A percentile compares a stretch with the other conserved stretches of the same genome.
These are phyloP conservation scores for Fraxinus xanthoxyloides DNA, from an alignment of 305 asterid species.

Conservation along the genomic window DNA sequence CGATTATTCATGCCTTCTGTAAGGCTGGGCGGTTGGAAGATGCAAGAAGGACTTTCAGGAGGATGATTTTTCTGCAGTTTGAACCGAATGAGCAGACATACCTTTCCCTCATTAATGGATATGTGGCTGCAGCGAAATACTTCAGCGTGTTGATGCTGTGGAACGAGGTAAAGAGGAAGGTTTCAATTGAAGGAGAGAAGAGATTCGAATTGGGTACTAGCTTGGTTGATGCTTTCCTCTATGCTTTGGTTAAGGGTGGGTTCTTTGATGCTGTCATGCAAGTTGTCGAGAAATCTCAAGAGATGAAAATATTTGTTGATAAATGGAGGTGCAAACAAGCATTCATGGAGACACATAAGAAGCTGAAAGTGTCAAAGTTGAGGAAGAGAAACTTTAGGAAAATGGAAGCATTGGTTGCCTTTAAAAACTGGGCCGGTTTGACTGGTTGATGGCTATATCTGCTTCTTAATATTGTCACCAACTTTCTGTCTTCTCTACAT, in stretches of 20 bases:
- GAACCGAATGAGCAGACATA: slow-evolving; percentile 91
- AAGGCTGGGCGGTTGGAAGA: slow-evolving; percentile 86
- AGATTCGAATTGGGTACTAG: slow-evolving; percentile 43
- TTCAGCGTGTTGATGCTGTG: slow-evolving; percentile 80
- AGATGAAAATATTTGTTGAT: slow-evolving; percentile 73
- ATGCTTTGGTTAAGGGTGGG: slow-evolving; percentile 87
- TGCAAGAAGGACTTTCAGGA: slow-evolving; percentile 76
- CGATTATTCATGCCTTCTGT: slow-evolving; percentile 87
- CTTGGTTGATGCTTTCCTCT: slow-evolving; percentile 80
- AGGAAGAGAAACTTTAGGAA: slow-evolving; percentile 62
- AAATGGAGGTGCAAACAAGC: slow-evolving; percentile 98
- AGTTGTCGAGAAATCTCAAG: slow-evolving; percentile 76
- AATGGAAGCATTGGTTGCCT: slow-evolving; percentile 83
- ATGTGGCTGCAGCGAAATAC: slow-evolving; percentile 57
- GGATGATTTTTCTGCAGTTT: slow-evolving; percentile 77
- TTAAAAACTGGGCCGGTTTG: slow-evolving; percentile 96
- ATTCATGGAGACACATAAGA: slow-evolving; percentile 94
- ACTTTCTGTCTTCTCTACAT: background rate
- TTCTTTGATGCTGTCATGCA: slow-evolving; percentile 96
- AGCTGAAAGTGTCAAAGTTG: slow-evolving; percentile 70
- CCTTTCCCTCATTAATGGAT: slow-evolving; percentile 79
- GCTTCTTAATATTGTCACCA: background rate
- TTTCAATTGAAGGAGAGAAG: slow-evolving; percentile 48
- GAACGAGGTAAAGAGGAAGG: slow-evolving; percentile 79
- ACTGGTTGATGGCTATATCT: slow-evolving; percentile 38